A percentile compares a stretch with the other conserved stretches of the same genome.
Conservation (phyloP, 306 rosid species). For the Astragalus membranaceus region DNA sequence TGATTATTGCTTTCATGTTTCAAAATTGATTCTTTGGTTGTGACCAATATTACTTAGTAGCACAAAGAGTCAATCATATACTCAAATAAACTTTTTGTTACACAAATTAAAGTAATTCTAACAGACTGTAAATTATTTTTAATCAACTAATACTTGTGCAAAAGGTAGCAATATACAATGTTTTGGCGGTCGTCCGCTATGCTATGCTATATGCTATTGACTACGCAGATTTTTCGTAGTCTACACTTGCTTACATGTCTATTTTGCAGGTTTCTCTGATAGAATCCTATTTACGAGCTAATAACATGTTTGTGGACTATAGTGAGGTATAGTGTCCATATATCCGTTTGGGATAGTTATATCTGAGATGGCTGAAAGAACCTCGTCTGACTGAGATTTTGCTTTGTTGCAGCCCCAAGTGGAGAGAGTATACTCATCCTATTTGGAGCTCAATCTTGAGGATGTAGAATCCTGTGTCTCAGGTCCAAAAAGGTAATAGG, state of each 20-base stretch:
- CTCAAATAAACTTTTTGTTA: too few species aligned
- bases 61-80: too few species aligned
- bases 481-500: slow-evolving; percentile 87
- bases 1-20: too few species aligned
- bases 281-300: slow-evolving; percentile 75
- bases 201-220: too few species aligned
- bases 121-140: too few species aligned
- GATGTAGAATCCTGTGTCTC: slow-evolving; percentile 90
- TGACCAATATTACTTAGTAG: too few species aligned
- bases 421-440: slow-evolving; percentile 78
- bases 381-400: slow-evolving; percentile 26
- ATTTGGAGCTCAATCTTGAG: slow-evolving; percentile 63
- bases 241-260: slow-evolving; percentile 34
- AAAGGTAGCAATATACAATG: too few species aligned
- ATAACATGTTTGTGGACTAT: slow-evolving; percentile 89
- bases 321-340: slow-evolving; percentile 45
- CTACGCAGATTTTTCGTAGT: not conserved
- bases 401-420: slow-evolving; percentile 62
- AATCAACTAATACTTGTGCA: too few species aligned
- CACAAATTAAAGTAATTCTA: too few species aligned
- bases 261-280: slow-evolving; percentile 66
- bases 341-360: not conserved
- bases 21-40: too few species aligned
- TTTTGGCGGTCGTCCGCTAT: too few species aligned
- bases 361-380: not conserved